phyloP scores from a whole-genome alignment of 2,329 filamentous ascomycete species.

The Lasiodiplodia hormozganensis region DNA sequence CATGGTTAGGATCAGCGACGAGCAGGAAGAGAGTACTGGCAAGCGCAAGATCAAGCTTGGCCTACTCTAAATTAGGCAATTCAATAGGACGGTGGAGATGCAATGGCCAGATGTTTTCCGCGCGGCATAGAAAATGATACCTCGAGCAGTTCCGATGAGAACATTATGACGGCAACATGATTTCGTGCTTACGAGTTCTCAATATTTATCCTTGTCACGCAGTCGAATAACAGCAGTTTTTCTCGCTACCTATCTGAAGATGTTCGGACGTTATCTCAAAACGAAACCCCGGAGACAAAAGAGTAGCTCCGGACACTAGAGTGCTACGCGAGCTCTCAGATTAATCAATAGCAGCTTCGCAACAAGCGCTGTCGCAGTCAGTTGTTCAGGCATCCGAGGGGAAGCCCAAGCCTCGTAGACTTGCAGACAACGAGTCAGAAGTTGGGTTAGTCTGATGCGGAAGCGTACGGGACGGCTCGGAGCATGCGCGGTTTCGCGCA shows the following conservation, averaged over 20 bases:
- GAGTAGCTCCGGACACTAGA: background rate
- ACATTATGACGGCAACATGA: background rate
- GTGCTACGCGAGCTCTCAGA: background rate
- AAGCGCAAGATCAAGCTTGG: slow-evolving; percentile 88
- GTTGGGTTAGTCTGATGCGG: background rate
- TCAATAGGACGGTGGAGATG: background rate
- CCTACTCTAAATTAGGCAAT: slow-evolving; percentile 43
- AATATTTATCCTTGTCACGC: slow-evolving; percentile 1
- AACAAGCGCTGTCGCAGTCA: background rate
- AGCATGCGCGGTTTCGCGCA: slow-evolving; percentile 23
- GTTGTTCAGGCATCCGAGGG: background rate
- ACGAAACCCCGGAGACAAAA: background rate
- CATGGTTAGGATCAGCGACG: slow-evolving; percentile 84
- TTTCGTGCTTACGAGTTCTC: background rate
- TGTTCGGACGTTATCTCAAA: background rate
- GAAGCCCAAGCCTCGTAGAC: slow-evolving; percentile 11
- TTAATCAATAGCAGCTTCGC: background rate
- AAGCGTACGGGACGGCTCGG: slow-evolving; percentile 19
- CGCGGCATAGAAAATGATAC: slow-evolving; percentile 7
- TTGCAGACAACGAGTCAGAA: background rate
- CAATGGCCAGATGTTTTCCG: background rate
- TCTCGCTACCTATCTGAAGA: background rate
- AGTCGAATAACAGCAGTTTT: background rate
- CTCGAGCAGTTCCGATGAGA: background rate
- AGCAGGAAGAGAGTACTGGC: slow-evolving; percentile 93